These are phyloP conservation scores for Arthrinium phaeospermum DNA, from an alignment of 2,329 filamentous ascomycete species.

Conservation along the genomic window DNA sequence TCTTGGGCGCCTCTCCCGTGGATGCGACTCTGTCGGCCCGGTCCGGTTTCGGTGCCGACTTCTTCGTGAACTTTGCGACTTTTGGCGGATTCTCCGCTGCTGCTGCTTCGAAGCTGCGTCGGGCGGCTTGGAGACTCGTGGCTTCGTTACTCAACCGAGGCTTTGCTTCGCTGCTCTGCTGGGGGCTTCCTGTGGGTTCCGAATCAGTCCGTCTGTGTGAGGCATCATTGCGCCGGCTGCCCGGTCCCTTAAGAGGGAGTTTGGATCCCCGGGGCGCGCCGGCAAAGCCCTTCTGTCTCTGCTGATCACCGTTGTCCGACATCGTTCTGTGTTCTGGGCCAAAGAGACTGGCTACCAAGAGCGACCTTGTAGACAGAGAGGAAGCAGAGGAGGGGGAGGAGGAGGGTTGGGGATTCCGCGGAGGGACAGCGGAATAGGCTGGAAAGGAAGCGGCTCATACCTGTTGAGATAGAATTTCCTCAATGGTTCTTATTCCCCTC, in stretches of 20 bases:
- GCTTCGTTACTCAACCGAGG: not conserved
- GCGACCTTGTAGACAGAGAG: not conserved
- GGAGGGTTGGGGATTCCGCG: not conserved
- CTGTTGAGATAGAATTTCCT: slow-evolving; percentile 16
- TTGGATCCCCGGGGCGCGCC: slow-evolving; percentile 11
- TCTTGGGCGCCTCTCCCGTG: not conserved
- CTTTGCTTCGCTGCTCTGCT: not conserved
- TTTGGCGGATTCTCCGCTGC: not conserved
- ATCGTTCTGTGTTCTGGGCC: not conserved
- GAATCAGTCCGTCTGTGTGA: slow-evolving; percentile 4
- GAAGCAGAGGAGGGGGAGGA: not conserved
- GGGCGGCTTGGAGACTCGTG: not conserved
- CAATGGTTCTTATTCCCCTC: slow-evolving; percentile 15
- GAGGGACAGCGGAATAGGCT: not conserved
- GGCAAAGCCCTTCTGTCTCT: not conserved
- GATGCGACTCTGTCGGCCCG: not conserved
- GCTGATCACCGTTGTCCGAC: slow-evolving; percentile 5
- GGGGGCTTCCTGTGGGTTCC: slow-evolving; percentile 7
- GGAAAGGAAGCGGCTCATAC: slow-evolving; percentile 7
- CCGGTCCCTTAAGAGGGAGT: slow-evolving; percentile 10
- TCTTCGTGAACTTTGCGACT: not conserved
- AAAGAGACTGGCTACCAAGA: not conserved
- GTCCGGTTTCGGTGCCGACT: not conserved
- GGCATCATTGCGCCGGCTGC: not conserved
- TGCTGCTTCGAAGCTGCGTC: not conserved